Evolutionary conservation across 164 flowering plant genomes (phyloP), one percentile per base, ranked within the genome.

Genomic region (Malania oleifera): DNA sequence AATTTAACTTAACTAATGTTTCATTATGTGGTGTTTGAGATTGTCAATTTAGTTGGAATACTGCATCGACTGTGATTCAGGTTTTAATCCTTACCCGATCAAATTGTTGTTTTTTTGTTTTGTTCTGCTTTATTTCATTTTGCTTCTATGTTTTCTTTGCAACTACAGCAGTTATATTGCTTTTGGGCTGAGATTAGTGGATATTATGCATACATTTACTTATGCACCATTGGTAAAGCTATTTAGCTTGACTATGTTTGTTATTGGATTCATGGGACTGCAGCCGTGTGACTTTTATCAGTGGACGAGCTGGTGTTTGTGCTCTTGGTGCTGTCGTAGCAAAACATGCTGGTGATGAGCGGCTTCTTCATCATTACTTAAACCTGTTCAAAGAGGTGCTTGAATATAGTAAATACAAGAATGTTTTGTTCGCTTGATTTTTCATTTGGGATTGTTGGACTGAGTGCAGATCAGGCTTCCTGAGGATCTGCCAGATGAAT

Each of bases 391-490:
- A 23, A 12, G 31, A 49, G 53, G 53, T 43, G 20, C 46, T 11
- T 43, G 4, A 2, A 18, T 2, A 6, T 38, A 5, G 13, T 38
- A 5, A 8, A 11, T 7, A 43, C 17, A 11, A 15, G 15, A 43
- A n/a, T 43, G 8, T 8, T 7, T 43, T 43, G 10, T 14, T 39
- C 17, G 10, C 51, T 14, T 22, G 3, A 11, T 31, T 39, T 20
- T n/a, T 13, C 15, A 38, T 10, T n/a, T 19, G 13, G 8, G 35
- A 2, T 49, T 49, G n/a, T n/a, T n/a, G n/a, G n/a, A n/a, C n/a
- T n/a, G n/a, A n/a, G 54, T 54, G 51, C 73, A 81, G 82, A 79
- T 83, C 22, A 64, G 73, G 63, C 65, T 81, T 29, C 70, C 80
- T 20, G 62, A 64, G 58, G 75, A 79, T 62, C 57, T 70, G 28